Evolutionary conservation across 192 early-diverging fungal genomes (phyloP).

Genomic region (Allomyces macrogynus): DNA sequence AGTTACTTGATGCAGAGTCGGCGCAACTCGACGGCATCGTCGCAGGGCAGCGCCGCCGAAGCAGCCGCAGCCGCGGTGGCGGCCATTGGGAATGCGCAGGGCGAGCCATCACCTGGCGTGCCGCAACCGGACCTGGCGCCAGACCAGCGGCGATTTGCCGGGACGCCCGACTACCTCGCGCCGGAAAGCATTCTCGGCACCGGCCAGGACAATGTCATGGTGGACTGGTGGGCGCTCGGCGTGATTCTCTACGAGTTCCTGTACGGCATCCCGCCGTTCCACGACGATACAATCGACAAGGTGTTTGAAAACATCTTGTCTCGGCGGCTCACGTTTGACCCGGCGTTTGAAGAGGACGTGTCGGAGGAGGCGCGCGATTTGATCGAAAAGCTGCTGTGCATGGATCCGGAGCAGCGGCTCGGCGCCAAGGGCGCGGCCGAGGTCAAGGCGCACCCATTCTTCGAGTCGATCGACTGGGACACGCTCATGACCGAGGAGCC

Average conservation of each 20-base stretch:
- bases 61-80: no score
- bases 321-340: slow-evolving; percentile 51
- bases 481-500: slow-evolving; percentile 35
- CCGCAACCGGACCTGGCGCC: no score
- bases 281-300: slow-evolving; percentile 48
- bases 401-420: slow-evolving; percentile 37
- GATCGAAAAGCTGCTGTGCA: slow-evolving; percentile 53
- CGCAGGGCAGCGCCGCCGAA: no score
- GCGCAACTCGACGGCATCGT: no score
- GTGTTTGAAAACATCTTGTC: slow-evolving; percentile 72
- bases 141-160: slow-evolving; percentile 16
- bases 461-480: slow-evolving; percentile 52
- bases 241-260: slow-evolving; percentile 78
- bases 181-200: slow-evolving; percentile 69
- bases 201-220: slow-evolving; percentile 54
- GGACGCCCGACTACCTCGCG: slow-evolving; percentile 78
- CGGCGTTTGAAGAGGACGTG: slow-evolving; percentile 40
- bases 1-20: no score
- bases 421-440: slow-evolving; percentile 51
- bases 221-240: slow-evolving; percentile 83
- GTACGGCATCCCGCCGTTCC: slow-evolving; percentile 62
- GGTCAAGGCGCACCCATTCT: slow-evolving; percentile 59
- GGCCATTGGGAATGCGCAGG: no score
- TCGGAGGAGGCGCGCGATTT: slow-evolving; percentile 56
- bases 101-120: no score